Conservation (phyloP, 306 rosid species). For the Adenanthera pavonina region DNA sequence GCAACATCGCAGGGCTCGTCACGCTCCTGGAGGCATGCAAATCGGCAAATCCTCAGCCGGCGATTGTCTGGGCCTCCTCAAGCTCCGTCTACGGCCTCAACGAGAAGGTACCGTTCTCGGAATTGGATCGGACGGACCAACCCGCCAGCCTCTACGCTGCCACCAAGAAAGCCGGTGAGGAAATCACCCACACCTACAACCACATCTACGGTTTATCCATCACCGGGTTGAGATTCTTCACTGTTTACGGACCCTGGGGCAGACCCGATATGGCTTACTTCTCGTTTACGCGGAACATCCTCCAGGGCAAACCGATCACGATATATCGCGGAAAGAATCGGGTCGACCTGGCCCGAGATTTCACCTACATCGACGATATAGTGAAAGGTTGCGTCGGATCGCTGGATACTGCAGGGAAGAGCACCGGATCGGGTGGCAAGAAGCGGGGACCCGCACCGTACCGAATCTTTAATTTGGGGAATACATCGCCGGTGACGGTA, state of each 20-base stretch:
- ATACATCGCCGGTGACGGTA: conserved; percentile 70
- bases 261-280: conserved; percentile 82
- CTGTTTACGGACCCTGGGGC: conserved; percentile 83
- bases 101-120: conserved; percentile 74
- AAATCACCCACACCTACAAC: conserved; percentile 72
- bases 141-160: conserved; percentile 81
- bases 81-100: conserved; percentile 81
- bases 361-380: conserved; percentile 78
- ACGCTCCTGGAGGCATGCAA: conserved; percentile 63
- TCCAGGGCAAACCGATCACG: conserved; percentile 60
- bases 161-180: conserved; percentile 80
- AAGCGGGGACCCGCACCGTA: conserved; percentile 57
- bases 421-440: conserved; percentile 67
- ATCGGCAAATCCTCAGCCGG: conserved; percentile 73
- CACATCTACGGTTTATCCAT: conserved; percentile 73
- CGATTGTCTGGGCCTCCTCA: conserved; percentile 74
- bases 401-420: conserved; percentile 59
- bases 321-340: conserved; percentile 57
- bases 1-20: conserved; percentile 77
- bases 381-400: conserved; percentile 71
- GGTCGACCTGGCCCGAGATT: conserved; percentile 67
- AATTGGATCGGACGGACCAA: conserved; percentile 71
- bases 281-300: conserved; percentile 66
- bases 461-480: conserved; percentile 63
- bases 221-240: conserved; percentile 73